A percentile compares a stretch with the other conserved stretches of the same genome.
phyloP scores from a whole-genome alignment of 2,329 filamentous ascomycete genomes.

The Lasiodiplodia sp. region DNA sequence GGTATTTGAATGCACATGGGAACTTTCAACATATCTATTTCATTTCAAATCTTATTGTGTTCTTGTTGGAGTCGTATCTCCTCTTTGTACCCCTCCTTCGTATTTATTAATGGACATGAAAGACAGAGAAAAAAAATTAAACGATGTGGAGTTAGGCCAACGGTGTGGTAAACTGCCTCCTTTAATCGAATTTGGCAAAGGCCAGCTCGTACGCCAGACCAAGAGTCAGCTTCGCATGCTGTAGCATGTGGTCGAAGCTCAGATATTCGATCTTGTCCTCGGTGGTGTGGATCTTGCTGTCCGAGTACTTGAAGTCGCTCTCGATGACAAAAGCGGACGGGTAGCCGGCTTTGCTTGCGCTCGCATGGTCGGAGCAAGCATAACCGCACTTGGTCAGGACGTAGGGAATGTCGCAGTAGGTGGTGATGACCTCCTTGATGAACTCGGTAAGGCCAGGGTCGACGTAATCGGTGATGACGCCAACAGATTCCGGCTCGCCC shows the following conservation, averaged over 20 bases:
- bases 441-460: conserved; percentile 83
- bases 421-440: conserved; percentile 85
- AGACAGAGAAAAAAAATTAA: not conserved
- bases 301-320: conserved; percentile 69
- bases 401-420: conserved; percentile 89
- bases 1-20: conserved; percentile 15
- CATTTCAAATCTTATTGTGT: conserved; percentile 2
- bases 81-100: conserved; percentile 6
- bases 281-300: conserved; percentile 74
- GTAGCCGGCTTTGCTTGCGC: conserved; percentile 76
- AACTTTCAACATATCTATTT: conserved; percentile 19
- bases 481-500: conserved; percentile 83
- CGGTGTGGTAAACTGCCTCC: not conserved
- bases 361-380: conserved; percentile 79
- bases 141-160: not conserved
- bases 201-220: conserved; percentile 85
- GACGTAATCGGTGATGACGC: conserved; percentile 92
- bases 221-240: conserved; percentile 85
- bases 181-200: conserved; percentile 71
- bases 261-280: conserved; percentile 75
- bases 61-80: conserved; percentile 7
- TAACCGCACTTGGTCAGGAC: conserved; percentile 90
- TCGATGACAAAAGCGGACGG: conserved; percentile 80
- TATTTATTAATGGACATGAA: not conserved
- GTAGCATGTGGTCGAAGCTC: conserved; percentile 88